Evolutionary conservation across 352 stramenopile genomes (phyloP), one percentile per base, ranked within the genome.

Genomic region (Thraustochytrium striatum): DNA sequence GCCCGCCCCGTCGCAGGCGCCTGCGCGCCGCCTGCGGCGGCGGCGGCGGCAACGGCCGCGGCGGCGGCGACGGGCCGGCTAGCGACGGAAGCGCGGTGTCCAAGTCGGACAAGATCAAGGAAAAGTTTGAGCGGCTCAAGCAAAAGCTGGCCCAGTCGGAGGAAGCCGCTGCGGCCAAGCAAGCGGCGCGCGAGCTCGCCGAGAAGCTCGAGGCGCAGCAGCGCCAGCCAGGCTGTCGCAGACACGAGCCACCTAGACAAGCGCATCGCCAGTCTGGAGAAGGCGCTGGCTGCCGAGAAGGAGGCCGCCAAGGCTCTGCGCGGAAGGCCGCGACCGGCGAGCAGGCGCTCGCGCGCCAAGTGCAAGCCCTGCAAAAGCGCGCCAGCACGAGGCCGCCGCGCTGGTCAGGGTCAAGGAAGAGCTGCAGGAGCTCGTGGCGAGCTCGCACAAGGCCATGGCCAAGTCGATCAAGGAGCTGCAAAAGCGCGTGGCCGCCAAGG

Each of bases 401-500:
- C 25, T 16, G 53, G 53, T 36, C 11, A 16, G 5, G 25, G 5
- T 61, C 25, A 61, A 5, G 33, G 16, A 21, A 16, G 47, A 11
- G 32, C 33, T 32, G 62, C 2, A 9, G n/a, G 62, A 70, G 11
- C 36, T 32, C 47, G 62, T 72, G 13, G 7, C 2, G 44, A 61
- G 47, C 11, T 58, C 65, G 9, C 25, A 75, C 0, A 9, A 39
- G 35, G 39, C 58, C 21, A n/a, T 75, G n/a, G 44, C 28, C 3
- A 3, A 5, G 7, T 32, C 61, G n/a, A 0, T 75, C 25, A 35
- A 72, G 2, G 36, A 72, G 21, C 69, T 79, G 28, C 32, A 16
- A 2, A 50, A 50, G 33, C 33, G 36, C 28, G 69, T 69, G n/a
- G 69, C 50, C 2, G 44, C 50, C n/a, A 85, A 89, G 0, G 88